Conservation (phyloP, 257 asterid genomes). For the Ophiorrhiza pumila region DNA sequence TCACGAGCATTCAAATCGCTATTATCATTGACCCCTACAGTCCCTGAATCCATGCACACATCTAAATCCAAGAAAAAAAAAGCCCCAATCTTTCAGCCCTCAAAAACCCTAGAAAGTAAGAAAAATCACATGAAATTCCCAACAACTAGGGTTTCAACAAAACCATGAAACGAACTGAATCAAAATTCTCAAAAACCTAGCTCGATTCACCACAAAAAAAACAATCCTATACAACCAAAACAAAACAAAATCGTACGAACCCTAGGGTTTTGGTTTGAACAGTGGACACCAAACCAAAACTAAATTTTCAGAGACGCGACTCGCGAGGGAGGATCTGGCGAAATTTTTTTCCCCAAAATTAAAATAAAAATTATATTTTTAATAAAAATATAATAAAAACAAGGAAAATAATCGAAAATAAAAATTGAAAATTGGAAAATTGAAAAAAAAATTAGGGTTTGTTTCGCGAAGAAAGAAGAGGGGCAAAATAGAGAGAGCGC, state of each 20-base stretch:
- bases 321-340: slow-evolving; percentile 13
- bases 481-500: neutral
- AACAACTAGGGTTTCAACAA: slow-evolving; percentile 22
- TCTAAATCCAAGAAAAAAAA: slow-evolving; percentile 14
- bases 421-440: neutral
- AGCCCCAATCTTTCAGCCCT: slow-evolving; percentile 26
- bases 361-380: neutral
- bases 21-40: slow-evolving; percentile 21
- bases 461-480: neutral
- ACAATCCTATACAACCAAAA: neutral
- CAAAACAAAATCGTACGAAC: slow-evolving; percentile 6
- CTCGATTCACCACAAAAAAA: slow-evolving; percentile 1
- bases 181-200: slow-evolving; percentile 18
- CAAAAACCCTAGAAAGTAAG: slow-evolving; percentile 17
- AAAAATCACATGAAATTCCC: neutral
- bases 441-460: slow-evolving; percentile 15
- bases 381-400: neutral
- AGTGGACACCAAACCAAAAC: neutral
- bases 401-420: slow-evolving; percentile 2
- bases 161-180: neutral
- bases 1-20: slow-evolving; percentile 18
- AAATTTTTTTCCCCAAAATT: neutral
- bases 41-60: slow-evolving; percentile 47
- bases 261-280: slow-evolving; percentile 9
- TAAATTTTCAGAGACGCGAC: neutral